Evolutionary conservation across 768 basidiomycete genomes (phyloP), one percentile per base, ranked within the genome.

Genomic region (Boletus sp.): DNA sequence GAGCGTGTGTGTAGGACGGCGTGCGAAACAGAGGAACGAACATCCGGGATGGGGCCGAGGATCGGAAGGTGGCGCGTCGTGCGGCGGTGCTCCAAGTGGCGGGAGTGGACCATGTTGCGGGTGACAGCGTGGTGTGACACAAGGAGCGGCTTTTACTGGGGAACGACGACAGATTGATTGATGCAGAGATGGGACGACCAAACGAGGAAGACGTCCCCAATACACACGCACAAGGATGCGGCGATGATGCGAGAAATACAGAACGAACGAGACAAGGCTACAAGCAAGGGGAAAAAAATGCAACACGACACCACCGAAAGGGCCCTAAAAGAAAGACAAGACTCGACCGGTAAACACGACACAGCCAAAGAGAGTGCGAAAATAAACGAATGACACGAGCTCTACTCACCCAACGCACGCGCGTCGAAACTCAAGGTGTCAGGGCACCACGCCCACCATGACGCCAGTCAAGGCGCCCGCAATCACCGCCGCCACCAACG

Each of bases 401-500:
- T 24, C 11, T 20, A 51, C 50, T 36, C 52, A 39, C 18, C 37
- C 17, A 36, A 28, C 6, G 11, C 18, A 24, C 12, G 18, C 20
- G 14, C 15, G 46, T 12, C 29, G 5, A 45, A 9, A n/a, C 29
- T n/a, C 5, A 7, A 32, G 7, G 29, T 10, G n/a, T 52, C 37
- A 64, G 2, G 55, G 60, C 15, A 64, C 59, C 5, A 63, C 48
- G 0, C 53, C 59, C 5, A 62, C 46, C n/a, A 75, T 56, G 0
- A 76, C 59, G 0, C 75, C 78, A 2, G 71, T 54, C 54, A 81
- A 36, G 12, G 52, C 62, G 3, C 67, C 58, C 17, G 73, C 67
- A 1, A 75, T 52, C 14, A 86, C 29, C 24, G 82, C 71, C 0
- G 82, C 83, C 10, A 84, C 61, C 0, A 75, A 30, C 44, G 75